These are phyloP conservation scores for Fraxinus ornus DNA, from an alignment of 305 asterid genomes.

Conservation along the genomic window DNA sequence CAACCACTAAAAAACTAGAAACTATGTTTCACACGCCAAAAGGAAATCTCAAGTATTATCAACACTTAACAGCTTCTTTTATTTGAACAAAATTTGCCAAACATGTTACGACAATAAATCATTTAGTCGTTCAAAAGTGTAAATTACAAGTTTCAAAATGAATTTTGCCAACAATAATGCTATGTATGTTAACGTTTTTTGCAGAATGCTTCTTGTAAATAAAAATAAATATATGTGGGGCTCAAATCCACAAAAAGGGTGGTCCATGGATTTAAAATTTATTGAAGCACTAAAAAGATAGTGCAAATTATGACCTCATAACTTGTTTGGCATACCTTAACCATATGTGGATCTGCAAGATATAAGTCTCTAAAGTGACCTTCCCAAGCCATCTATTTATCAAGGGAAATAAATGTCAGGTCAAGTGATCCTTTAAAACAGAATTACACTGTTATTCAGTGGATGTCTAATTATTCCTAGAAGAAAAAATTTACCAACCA, in stretches of 20 bases:
- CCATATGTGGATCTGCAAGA: conserved; percentile 86
- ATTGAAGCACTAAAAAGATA: background rate
- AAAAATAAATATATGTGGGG: background rate
- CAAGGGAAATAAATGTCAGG: conserved; percentile 10
- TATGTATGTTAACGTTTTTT: background rate
- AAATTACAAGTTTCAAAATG: background rate
- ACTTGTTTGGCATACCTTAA: conserved; percentile 51
- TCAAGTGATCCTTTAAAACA: conserved; percentile 10
- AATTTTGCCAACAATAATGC: background rate
- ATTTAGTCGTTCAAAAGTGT: background rate
- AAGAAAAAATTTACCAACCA: background rate
- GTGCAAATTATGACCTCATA: background rate
- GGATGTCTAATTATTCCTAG: background rate
- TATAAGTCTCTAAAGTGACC: conserved; percentile 84
- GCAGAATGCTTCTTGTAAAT: background rate
- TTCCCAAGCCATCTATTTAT: conserved; percentile 83
- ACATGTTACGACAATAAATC: background rate
- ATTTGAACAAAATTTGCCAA: background rate
- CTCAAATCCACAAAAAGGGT: background rate
- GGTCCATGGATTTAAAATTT: background rate
- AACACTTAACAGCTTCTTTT: background rate
- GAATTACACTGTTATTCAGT: conserved; percentile 1
- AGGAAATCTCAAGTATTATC: background rate
- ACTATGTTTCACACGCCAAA: background rate
- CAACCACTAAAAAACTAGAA: background rate